Conservation (phyloP, 2,329 filamentous ascomycete genomes). For the Cercospora sp. region DNA sequence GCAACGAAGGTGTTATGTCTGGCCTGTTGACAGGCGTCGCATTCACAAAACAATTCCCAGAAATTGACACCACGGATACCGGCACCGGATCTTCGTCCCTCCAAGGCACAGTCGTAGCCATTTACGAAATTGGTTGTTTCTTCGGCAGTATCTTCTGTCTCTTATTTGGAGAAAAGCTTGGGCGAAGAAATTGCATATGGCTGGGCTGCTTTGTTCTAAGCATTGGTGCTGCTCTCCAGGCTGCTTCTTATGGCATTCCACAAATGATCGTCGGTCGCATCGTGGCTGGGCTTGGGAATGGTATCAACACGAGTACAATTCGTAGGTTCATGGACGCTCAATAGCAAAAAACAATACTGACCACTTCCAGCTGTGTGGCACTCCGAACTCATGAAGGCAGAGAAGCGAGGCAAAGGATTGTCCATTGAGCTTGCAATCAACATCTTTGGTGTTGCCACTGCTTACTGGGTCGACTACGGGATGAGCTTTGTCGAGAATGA, state of each 20-base stretch:
- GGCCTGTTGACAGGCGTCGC: slow-evolving; percentile 20
- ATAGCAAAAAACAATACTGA: background rate
- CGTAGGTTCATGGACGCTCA: background rate
- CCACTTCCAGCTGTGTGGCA: slow-evolving; percentile 44
- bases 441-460: slow-evolving; percentile 34
- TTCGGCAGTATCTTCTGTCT: slow-evolving; percentile 54
- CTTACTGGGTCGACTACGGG: slow-evolving; percentile 40
- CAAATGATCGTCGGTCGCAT: slow-evolving; percentile 42
- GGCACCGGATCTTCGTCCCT: slow-evolving; percentile 20
- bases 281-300: slow-evolving; percentile 16
- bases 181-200: slow-evolving; percentile 50
- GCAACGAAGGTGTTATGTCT: slow-evolving; percentile 18
- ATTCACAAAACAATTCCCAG: slow-evolving; percentile 23
- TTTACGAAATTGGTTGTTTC: slow-evolving; percentile 62
- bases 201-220: slow-evolving; percentile 51
- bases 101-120: slow-evolving; percentile 50
- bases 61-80: slow-evolving; percentile 22
- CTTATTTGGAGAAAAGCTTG: slow-evolving; percentile 47
- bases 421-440: slow-evolving; percentile 38
- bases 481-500: slow-evolving; percentile 36
- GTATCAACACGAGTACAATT: slow-evolving; percentile 19
- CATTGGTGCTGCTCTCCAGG: slow-evolving; percentile 50
- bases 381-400: slow-evolving; percentile 46
- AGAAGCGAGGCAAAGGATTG: slow-evolving; percentile 42
- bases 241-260: slow-evolving; percentile 39